A percentile compares a stretch with the other conserved stretches of the same genome.
These are phyloP conservation scores for Phylloporus arenicola DNA, from an alignment of 768 basidiomycete species.

Conservation along the genomic window DNA sequence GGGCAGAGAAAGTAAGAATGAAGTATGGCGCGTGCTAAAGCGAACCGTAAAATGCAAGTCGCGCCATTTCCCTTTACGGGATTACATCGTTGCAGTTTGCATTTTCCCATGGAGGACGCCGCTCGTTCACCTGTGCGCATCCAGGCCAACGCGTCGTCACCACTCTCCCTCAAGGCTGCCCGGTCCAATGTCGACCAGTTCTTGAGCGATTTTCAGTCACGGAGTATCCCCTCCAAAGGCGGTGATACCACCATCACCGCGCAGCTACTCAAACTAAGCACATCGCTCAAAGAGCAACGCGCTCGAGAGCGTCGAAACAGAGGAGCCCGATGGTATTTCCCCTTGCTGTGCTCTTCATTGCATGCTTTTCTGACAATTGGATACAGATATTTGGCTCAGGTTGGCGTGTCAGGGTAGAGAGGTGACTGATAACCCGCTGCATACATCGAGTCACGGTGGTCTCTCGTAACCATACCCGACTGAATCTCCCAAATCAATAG, in stretches of 20 bases:
- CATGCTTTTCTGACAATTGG: constrained; percentile 1
- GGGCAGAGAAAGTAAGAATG: neutral
- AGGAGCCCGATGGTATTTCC: constrained; percentile 4
- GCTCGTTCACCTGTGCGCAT: constrained; percentile 47
- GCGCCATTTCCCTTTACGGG: constrained; percentile 8
- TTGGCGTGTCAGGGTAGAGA: too few species aligned
- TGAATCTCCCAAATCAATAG: too few species aligned
- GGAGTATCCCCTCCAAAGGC: constrained; percentile 44
- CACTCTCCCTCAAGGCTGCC: constrained; percentile 38
- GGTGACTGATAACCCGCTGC: too few species aligned
- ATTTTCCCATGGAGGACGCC: constrained; percentile 39
- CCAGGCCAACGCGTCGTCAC: constrained; percentile 31
- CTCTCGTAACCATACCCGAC: too few species aligned
- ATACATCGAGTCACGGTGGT: too few species aligned
- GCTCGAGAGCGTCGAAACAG: constrained; percentile 17
- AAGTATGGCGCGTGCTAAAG: neutral
- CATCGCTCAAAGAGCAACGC: constrained; percentile 48
- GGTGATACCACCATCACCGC: constrained; percentile 53
- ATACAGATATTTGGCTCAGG: constrained; percentile 1
- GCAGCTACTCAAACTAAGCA: constrained; percentile 52
- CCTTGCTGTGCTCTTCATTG: too few species aligned
- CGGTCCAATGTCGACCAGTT: constrained; percentile 42
- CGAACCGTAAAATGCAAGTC: neutral
- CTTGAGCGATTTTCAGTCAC: constrained; percentile 43
- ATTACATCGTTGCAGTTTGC: too few species aligned